phyloP scores from a whole-genome alignment of 352 stramenopile species.

The Blastocystis sp. region DNA sequence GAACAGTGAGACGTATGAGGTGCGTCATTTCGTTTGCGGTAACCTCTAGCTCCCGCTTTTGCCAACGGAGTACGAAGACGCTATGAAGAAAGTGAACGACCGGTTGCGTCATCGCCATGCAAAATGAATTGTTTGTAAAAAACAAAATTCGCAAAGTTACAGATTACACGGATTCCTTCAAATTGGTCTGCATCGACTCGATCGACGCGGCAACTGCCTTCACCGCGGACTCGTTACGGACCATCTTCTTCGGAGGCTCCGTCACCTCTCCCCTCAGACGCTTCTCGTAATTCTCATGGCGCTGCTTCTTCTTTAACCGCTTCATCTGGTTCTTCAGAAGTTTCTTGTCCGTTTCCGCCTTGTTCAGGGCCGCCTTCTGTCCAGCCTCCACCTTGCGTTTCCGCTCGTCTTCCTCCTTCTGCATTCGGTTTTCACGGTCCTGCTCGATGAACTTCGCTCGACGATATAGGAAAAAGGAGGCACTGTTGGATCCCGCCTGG shows the following conservation, averaged over 20 bases:
- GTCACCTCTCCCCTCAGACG: background rate
- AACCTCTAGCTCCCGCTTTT: background rate
- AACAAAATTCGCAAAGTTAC: background rate
- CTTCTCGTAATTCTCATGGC: constrained; percentile 27
- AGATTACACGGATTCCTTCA: background rate
- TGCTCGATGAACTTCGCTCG: constrained; percentile 41
- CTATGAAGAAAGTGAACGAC: background rate
- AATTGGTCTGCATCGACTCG: background rate
- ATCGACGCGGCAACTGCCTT: constrained; percentile 4
- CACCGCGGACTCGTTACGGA: constrained; percentile 25
- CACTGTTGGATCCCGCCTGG: constrained; percentile 19
- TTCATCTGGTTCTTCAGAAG: constrained; percentile 30
- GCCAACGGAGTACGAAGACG: constrained; percentile 8
- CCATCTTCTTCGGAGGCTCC: constrained; percentile 36
- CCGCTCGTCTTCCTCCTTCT: constrained; percentile 14
- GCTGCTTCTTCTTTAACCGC: constrained; percentile 43
- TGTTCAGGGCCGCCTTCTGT: background rate
- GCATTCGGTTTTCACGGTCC: constrained; percentile 1
- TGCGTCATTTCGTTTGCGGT: background rate
- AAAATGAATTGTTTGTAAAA: background rate
- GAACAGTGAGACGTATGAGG: background rate
- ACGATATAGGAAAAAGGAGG: constrained; percentile 30
- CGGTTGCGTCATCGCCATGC: background rate
- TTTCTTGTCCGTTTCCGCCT: constrained; percentile 19
- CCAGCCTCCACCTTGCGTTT: background rate